Percentiles rank a stretch among this genome's conserved stretches.
These are phyloP conservation scores for Crithidia expoeki DNA, from an alignment of 208 protist genomes.

Conservation along the genomic window DNA sequence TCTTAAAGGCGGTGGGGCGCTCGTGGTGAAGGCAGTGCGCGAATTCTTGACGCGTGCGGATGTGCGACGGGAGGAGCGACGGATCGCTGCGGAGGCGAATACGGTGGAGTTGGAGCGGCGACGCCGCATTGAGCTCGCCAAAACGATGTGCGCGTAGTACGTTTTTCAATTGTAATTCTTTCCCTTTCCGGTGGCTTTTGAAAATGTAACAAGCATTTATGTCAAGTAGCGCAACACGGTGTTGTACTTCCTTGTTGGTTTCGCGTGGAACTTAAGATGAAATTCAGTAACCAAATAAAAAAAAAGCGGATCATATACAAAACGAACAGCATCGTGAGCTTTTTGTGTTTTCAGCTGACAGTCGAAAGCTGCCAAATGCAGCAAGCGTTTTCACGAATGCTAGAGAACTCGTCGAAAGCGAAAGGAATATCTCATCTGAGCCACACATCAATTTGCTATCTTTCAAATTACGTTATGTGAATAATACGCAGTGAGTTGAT, in stretches of 20 bases:
- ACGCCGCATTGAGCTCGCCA: slow-evolving; percentile 32
- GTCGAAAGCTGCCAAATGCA: too few relatives aligned
- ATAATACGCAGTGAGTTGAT: too few relatives aligned
- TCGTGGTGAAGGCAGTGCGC: slow-evolving; percentile 45
- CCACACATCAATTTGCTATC: too few relatives aligned
- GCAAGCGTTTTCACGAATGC: too few relatives aligned
- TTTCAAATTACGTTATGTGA: too few relatives aligned
- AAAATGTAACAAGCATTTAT: too few relatives aligned
- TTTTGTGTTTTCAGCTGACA: not conserved
- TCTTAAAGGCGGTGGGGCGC: slow-evolving; percentile 47
- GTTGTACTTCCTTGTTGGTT: not conserved
- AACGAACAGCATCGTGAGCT: not conserved
- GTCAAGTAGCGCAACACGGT: slow-evolving; percentile 5
- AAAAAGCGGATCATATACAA: not conserved
- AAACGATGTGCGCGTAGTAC: slow-evolving; percentile 23
- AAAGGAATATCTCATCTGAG: too few relatives aligned
- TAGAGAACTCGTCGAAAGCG: too few relatives aligned
- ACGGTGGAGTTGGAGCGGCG: slow-evolving; percentile 23
- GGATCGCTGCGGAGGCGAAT: slow-evolving; percentile 27
- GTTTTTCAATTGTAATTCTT: too few relatives aligned
- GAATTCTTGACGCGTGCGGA: slow-evolving; percentile 49
- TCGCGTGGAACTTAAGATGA: not conserved
- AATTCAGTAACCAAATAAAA: not conserved
- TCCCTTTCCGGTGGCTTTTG: too few relatives aligned
- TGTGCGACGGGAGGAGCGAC: slow-evolving; percentile 23